Conservation (phyloP, 2,329 filamentous ascomycete species). For the Cladosporium sp. region DNA sequence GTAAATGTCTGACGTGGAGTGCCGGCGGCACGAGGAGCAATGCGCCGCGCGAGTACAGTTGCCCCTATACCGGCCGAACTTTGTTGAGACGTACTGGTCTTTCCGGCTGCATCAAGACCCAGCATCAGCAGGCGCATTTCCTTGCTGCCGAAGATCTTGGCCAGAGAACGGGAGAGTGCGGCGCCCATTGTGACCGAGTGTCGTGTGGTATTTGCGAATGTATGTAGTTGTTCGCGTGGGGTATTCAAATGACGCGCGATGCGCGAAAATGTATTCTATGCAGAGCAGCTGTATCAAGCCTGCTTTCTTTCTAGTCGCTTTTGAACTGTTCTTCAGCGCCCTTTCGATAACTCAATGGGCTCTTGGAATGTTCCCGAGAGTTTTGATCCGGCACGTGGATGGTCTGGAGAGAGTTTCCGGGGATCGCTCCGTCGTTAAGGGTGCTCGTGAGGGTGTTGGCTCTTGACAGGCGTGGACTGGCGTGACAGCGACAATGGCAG, state of each 20-base stretch:
- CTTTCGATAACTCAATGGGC: neutral
- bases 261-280: neutral
- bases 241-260: neutral
- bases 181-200: constrained; percentile 62
- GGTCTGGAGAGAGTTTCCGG: neutral
- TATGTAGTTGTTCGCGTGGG: too few species aligned
- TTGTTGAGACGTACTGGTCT: constrained; percentile 58
- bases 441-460: neutral
- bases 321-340: too few species aligned
- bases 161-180: constrained; percentile 89
- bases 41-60: neutral
- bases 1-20: neutral
- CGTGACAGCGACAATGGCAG: too few species aligned
- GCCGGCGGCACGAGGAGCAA: neutral
- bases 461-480: neutral
- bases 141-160: constrained; percentile 98
- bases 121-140: constrained; percentile 99
- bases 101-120: constrained; percentile 92
- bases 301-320: too few species aligned
- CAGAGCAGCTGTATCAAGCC: too few species aligned
- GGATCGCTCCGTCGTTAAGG: neutral
- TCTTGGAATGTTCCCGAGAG: neutral
- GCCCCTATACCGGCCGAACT: neutral
- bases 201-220: constrained; percentile 1
- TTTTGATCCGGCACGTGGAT: constrained; percentile 6